Conservation (phyloP, 1,284 basidiomycete species). For the Crepidotus sp. region DNA sequence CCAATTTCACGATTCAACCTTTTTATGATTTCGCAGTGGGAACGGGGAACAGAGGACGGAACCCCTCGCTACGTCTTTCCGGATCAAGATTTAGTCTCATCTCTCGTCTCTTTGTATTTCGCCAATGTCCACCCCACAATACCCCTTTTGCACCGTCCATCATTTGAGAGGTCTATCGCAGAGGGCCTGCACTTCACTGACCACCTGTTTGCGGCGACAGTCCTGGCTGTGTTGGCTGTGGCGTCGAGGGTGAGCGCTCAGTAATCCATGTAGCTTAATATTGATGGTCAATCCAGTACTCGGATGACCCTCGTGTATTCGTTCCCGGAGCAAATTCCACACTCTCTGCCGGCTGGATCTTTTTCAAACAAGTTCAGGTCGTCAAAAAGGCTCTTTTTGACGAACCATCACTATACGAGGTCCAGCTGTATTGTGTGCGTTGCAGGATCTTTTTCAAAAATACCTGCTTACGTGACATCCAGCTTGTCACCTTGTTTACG, state of each 20-base stretch:
- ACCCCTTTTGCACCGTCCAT: slow-evolving; percentile 54
- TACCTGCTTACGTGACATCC: neutral
- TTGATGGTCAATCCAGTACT: slow-evolving; percentile 24
- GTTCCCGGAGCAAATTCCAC: slow-evolving; percentile 29
- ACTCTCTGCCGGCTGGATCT: slow-evolving; percentile 61
- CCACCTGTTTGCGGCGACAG: slow-evolving; percentile 43
- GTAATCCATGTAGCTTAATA: neutral
- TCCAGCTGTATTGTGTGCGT: slow-evolving; percentile 50
- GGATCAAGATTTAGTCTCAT: slow-evolving; percentile 36
- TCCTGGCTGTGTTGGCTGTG: slow-evolving; percentile 56
- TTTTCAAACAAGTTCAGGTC: slow-evolving; percentile 48
- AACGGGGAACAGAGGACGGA: slow-evolving; percentile 22
- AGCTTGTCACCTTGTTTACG: slow-evolving; percentile 26
- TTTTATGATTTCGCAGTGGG: slow-evolving; percentile 25
- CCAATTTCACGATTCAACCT: neutral
- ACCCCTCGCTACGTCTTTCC: slow-evolving; percentile 28
- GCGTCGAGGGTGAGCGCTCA: slow-evolving; percentile 33
- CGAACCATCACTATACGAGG: slow-evolving; percentile 48
- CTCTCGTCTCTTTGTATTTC: slow-evolving; percentile 55
- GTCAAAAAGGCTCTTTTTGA: slow-evolving; percentile 40
- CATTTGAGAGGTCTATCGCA: slow-evolving; percentile 43
- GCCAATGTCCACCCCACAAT: slow-evolving; percentile 38
- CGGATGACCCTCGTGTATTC: slow-evolving; percentile 55
- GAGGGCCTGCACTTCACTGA: slow-evolving; percentile 42
- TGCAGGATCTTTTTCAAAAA: neutral